phyloP scores from a whole-genome alignment of 2,329 filamentous ascomycete species.

The Bretziella fagacearum region DNA sequence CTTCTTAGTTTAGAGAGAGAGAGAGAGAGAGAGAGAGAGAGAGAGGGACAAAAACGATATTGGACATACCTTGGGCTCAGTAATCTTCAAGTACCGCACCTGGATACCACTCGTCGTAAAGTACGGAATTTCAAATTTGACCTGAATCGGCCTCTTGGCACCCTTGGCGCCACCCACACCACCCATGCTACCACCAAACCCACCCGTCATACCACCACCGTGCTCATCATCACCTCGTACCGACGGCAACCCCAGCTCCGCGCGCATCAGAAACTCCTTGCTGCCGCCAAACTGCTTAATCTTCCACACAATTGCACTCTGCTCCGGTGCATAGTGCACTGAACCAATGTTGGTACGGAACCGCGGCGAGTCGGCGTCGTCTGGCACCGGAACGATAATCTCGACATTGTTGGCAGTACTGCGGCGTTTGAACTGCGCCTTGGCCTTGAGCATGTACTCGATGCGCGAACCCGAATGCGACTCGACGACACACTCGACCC shows the following conservation, averaged over 20 bases:
- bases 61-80: constrained; percentile 81
- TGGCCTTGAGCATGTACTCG: constrained; percentile 98
- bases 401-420: constrained; percentile 98
- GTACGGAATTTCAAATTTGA: constrained; percentile 99
- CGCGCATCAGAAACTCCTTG: constrained; percentile 97
- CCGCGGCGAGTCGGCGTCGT: constrained; percentile 87
- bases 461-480: constrained; percentile 89
- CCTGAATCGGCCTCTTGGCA: constrained; percentile 84
- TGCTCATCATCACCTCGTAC: constrained; percentile 91
- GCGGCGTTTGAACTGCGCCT: constrained; percentile 93
- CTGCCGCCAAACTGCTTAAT: constrained; percentile 99
- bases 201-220: constrained; percentile 93
- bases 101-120: constrained; percentile 99
- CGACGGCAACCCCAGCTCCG: constrained; percentile 82
- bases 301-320: constrained; percentile 97
- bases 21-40: no score
- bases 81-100: constrained; percentile 96
- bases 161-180: constrained; percentile 68
- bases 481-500: constrained; percentile 96
- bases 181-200: constrained; percentile 93
- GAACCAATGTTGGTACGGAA: constrained; percentile 96
- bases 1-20: no score
- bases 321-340: constrained; percentile 94
- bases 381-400: constrained; percentile 90
- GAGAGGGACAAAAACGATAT: neutral